phyloP scores from a whole-genome alignment of 306 rosid genomes.

The Rosa persica region DNA sequence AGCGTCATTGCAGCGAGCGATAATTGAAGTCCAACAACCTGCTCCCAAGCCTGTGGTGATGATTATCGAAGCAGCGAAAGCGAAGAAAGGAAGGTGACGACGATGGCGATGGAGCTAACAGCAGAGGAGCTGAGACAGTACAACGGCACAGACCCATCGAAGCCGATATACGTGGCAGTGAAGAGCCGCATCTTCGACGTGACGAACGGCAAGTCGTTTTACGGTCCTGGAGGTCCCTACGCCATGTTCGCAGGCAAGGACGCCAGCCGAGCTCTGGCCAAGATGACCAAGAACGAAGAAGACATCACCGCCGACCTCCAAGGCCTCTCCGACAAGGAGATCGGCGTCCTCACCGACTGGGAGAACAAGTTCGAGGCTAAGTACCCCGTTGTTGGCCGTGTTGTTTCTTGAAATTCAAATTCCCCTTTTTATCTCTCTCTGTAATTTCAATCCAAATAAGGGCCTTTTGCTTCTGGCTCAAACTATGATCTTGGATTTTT shows the following conservation, averaged over 20 bases:
- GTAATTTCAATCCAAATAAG: background rate
- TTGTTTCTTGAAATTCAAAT: conserved; percentile 30
- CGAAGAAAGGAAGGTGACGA: background rate
- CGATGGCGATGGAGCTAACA: conserved; percentile 56
- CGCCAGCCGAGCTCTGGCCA: conserved; percentile 93
- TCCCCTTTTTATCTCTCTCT: background rate
- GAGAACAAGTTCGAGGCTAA: conserved; percentile 92
- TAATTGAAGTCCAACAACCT: background rate
- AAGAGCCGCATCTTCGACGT: conserved; percentile 86
- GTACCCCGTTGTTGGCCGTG: conserved; percentile 80
- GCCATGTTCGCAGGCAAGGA: conserved; percentile 95
- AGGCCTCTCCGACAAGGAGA: conserved; percentile 92
- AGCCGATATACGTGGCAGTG: conserved; percentile 76
- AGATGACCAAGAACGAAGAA: conserved; percentile 89
- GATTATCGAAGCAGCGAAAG: background rate
- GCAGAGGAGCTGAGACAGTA: conserved; percentile 53
- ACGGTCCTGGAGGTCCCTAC: conserved; percentile 91
- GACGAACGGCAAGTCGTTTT: conserved; percentile 76
- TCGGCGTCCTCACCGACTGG: conserved; percentile 91
- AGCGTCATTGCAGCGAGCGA: background rate
- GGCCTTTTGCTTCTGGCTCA: background rate
- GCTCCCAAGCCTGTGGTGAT: too few relatives aligned
- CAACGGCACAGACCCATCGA: conserved; percentile 79
- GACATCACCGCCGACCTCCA: conserved; percentile 65
- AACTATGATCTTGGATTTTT: background rate